Conservation (phyloP, 225 moss, liverwort and hornwort species). For the Polytrichum commune region DNA sequence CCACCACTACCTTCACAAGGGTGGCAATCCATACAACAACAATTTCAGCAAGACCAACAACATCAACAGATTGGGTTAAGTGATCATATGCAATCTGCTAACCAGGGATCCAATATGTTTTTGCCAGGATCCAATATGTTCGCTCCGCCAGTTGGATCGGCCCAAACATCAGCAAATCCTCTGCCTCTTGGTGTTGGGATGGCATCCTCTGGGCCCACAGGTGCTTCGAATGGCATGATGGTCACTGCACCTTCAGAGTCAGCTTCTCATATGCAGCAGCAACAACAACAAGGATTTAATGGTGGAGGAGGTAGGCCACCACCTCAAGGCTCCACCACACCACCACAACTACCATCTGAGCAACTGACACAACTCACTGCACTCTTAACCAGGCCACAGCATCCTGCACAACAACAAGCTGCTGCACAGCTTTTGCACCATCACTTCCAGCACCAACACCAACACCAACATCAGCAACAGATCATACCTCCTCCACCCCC, state of each 20-base stretch:
- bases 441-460: constrained; percentile 37
- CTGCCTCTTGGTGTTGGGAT: background rate
- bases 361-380: constrained; percentile 49
- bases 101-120: constrained; percentile 8
- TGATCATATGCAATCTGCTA: constrained; percentile 1
- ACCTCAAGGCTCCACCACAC: constrained; percentile 11
- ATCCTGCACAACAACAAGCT: constrained; percentile 50
- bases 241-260: background rate
- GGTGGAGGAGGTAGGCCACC: constrained; percentile 27
- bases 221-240: too few relatives aligned
- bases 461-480: background rate
- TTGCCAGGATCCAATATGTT: constrained; percentile 2
- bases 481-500: background rate
- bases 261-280: background rate
- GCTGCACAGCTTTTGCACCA: constrained; percentile 39
- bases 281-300: constrained; percentile 15
- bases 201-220: background rate
- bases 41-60: constrained; percentile 30
- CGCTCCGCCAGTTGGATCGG: background rate
- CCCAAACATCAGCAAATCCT: background rate
- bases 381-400: constrained; percentile 41
- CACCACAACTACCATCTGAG: constrained; percentile 41
- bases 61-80: constrained; percentile 3
- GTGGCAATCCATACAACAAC: constrained; percentile 18
- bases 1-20: constrained; percentile 4